Conservation (phyloP, 108 stramenopile genomes). For the Cyclotella choctawhatcheeana region DNA sequence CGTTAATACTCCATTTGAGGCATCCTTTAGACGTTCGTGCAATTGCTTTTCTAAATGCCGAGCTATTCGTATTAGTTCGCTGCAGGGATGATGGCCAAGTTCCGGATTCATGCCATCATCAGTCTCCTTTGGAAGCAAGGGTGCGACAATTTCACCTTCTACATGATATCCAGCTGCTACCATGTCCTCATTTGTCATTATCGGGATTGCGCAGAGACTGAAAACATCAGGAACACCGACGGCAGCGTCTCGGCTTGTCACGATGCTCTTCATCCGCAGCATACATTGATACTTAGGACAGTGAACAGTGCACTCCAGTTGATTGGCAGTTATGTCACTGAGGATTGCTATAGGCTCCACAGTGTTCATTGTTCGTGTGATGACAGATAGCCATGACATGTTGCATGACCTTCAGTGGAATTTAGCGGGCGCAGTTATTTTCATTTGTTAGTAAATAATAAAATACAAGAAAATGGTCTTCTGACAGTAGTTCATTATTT, state of each 20-base stretch:
- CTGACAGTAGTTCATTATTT: too few relatives aligned
- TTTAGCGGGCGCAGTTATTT: too few relatives aligned
- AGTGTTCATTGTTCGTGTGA: background rate
- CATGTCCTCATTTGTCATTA: conserved; percentile 4
- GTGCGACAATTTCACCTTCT: conserved; percentile 8
- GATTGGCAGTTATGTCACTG: conserved; percentile 26
- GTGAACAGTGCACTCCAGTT: conserved; percentile 44
- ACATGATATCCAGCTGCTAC: background rate
- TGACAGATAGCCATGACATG: too few relatives aligned
- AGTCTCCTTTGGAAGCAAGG: conserved; percentile 30
- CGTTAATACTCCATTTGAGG: conserved; percentile 27
- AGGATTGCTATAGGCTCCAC: conserved; percentile 30
- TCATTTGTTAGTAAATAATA: too few relatives aligned
- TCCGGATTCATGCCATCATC: background rate
- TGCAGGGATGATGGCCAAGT: conserved; percentile 25
- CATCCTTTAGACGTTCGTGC: conserved; percentile 49
- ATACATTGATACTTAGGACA: conserved; percentile 40
- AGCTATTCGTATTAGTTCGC: conserved; percentile 37
- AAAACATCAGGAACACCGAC: conserved; percentile 35
- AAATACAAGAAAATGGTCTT: too few relatives aligned
- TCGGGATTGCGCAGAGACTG: conserved; percentile 38
- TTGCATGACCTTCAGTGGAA: too few relatives aligned
- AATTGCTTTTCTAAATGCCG: conserved; percentile 29
- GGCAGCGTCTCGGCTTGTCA: background rate
- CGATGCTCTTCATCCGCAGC: conserved; percentile 26